phyloP scores from a whole-genome alignment of 1,284 basidiomycete genomes.

The Malassezia yamatoensis region DNA sequence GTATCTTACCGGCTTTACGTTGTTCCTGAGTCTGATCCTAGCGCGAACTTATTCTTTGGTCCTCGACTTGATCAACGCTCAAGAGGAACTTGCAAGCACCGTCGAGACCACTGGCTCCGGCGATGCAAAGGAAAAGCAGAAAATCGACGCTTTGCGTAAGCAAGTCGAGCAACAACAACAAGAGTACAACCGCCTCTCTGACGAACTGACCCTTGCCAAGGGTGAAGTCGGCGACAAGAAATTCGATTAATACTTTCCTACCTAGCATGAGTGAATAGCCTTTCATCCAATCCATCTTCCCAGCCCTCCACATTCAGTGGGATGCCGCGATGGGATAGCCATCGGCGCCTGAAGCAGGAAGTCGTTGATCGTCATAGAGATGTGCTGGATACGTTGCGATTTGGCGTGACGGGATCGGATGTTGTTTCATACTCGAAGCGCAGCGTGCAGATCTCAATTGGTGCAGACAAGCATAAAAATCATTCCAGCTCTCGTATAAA shows the following conservation, averaged over 20 bases:
- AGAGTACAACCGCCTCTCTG: slow-evolving; percentile 45
- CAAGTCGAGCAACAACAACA: slow-evolving; percentile 43
- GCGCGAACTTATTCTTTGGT: slow-evolving; percentile 84
- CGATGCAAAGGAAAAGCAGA: slow-evolving; percentile 25
- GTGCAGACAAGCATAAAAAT: neutral
- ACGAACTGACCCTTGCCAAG: slow-evolving; percentile 52
- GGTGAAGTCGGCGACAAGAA: slow-evolving; percentile 35
- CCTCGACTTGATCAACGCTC: slow-evolving; percentile 76
- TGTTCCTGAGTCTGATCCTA: slow-evolving; percentile 72
- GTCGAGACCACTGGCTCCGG: slow-evolving; percentile 27
- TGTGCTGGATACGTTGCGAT: neutral
- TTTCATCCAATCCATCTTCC: neutral
- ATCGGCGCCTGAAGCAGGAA: neutral
- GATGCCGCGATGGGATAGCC: neutral
- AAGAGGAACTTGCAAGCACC: slow-evolving; percentile 66
- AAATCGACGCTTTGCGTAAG: slow-evolving; percentile 43
- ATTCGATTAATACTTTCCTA: slow-evolving; percentile 7
- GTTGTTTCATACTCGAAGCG: too few species aligned
- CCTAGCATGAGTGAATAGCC: slow-evolving; percentile 1
- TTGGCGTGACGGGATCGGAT: neutral
- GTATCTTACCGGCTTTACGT: slow-evolving; percentile 67
- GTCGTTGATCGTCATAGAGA: neutral
- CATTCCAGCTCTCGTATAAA: neutral
- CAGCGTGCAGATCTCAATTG: too few species aligned
- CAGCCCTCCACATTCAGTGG: neutral